Base-by-base conservation (phyloP, 805 yeast species). In the Huiozyma sinensis region DNA sequence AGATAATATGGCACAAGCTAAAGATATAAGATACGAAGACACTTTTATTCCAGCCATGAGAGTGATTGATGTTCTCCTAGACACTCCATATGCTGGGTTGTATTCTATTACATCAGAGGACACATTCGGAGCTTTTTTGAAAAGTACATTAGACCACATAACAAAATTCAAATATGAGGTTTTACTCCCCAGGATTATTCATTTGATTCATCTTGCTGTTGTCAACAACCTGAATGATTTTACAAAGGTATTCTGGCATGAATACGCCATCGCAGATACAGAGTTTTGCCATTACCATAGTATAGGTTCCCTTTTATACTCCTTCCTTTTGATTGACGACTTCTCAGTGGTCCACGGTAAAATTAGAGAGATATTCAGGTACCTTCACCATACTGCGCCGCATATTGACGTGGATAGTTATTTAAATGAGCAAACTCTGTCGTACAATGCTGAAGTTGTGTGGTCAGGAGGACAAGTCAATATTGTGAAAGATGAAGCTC, bases 131-230 rank as follows among this genome's bases (percentile, higher is more conserved):
- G 64, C 69, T 12, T 77, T 81, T 47, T 47, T 83, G 40, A 70
- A 72, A 36, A 70, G 69, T 27, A 69, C 81, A 0, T 54, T 81
- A 38, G 59, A 63, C 6, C 76, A 54, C 27, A 53, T 61, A 28
- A 51, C 51, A 40, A 58, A 58, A 1, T 51, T 62, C 7, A 69
- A 71, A 32, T 70, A 72, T 12, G 95, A 86, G 12, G 67, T 75
- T 0, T 58, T 86, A 8, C 53, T 84, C 24, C 77, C 75, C 28
- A 68, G 81, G 1, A 57, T 75, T 0, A 66, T 88, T 6, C 88
- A 87, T 53, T 63, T 89, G 43, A 67, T 85, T 29, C 92, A 87
- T 54, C 67, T 83, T 33, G 78, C 79, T 12, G 67, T 70, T 2
- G 56, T 71, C 7, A 67, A 68, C 35, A 70, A 73, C 44, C 59